Evolutionary conservation across 2,329 filamentous ascomycete species (phyloP), one percentile per base, ranked within the genome.

Genomic region (Acephala macrosclerotiorum): DNA sequence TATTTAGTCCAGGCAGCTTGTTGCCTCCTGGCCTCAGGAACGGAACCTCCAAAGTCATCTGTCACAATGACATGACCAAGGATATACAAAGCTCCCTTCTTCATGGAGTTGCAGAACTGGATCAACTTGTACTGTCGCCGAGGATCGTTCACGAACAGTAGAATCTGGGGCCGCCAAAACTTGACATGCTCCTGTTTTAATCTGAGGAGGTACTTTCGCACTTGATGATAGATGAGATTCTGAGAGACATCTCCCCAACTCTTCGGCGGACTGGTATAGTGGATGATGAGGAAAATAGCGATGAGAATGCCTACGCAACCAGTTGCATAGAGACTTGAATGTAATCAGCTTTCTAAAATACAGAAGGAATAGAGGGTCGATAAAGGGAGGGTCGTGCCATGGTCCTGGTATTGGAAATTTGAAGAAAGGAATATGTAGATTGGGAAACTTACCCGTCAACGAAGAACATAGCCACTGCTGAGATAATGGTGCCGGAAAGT

Each of bases 221-320:
- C 93, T 80, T 97, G 93, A 69, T 91, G 88, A 74, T 96, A 97
- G 60, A 97, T 96, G 67, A 97, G 80, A 73, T 92, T 94, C 73
- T 97, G 93, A 9, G 91, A 94, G 20, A 97, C 93, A 77, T 96
- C 93, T 1, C 93, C 93, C 93, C 93, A 97, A 40, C 91, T 87
- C 75, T 96, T 97, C 0, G 93, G 93, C 0, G 92, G 92, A 36
- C 91, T 91, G 0, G 91, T 89, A 71, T 95, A 97, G 74, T 97
- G 93, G 33, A 97, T 96, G 38, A 96, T 79, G 18, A 94, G 79
- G 76, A 97, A 97, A 1, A 97, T 82, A n/a, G 92, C 78, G 8
- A 95, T 82, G 8, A 96, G 81, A 20, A 94, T 81, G 14, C 86
- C 89, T 20, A 96, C 89, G 58, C 92, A 94, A 1, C 87, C 88